Evolutionary conservation across 2,329 filamentous ascomycete species (phyloP), one percentile per base, ranked within the genome.

Genomic region (Magnaporthiopsis rhizophila): DNA sequence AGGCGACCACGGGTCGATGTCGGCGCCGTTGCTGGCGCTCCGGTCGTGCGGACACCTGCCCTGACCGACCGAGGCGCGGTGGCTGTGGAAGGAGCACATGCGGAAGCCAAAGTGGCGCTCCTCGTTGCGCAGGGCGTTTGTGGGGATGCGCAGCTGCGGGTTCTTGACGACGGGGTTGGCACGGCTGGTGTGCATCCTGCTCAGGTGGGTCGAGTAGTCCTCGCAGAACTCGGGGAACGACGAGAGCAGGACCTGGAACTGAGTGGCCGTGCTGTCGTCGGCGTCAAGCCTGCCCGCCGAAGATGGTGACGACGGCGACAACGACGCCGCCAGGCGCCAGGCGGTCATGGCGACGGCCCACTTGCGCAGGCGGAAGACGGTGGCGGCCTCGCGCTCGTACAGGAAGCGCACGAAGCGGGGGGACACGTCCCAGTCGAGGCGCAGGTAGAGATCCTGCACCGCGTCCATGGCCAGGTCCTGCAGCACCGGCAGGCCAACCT

Each of bases 311-410:
- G 38, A 68, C 24, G 68, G 66, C 30, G 18, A 61, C 56, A 38
- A 32, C 70, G 64, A 73, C 68, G 77, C 72, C 72, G 77, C 73
- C 73, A 85, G 77, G 3, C 79, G 79, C 78, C 83, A 86, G n/a
- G 83, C 82, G 18, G 84, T 78, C 82, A 86, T 86, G 65, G 84
- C 83, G 7, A 86, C 82, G 64, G 82, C 80, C 84, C 84, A 86
- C 67, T 83, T 81, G 61, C 84, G 81, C 56, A 86, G 75, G 12
- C 83, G 79, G 57, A 81, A 78, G 63, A 82, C 78, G 50, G 79
- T 76, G 34, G 78, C 71, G 15, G 79, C 72, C 62, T 83, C 80
- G 67, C 82, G 77, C n/a, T 74, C 78, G 72, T 86, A 86, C 13
- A 86, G 76, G 66, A 80, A 83, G 64, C 73, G 72, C 64, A 86